Conservation (phyloP, 2,329 filamentous ascomycete genomes). For the Coniochaeta sp. region DNA sequence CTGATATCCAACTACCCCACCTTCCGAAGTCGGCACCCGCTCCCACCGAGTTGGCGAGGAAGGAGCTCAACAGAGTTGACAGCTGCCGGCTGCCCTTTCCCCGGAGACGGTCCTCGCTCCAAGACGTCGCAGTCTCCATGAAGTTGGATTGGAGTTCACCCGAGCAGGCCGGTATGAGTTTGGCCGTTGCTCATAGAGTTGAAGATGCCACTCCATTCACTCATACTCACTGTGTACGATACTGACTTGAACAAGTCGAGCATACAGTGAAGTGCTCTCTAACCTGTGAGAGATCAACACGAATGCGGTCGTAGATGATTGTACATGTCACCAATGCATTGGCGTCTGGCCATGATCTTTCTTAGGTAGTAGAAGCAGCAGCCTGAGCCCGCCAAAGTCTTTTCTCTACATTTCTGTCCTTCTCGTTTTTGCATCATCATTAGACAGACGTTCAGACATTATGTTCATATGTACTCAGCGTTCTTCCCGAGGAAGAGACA, state of each 20-base stretch:
- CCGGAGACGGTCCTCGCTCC: background rate
- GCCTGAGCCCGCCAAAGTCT: background rate
- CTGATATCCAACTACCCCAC: conserved; percentile 17
- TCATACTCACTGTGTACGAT: no score
- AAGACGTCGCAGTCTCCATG: background rate
- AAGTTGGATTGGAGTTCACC: background rate
- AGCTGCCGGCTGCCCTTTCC: background rate
- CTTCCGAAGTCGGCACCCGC: conserved; percentile 27
- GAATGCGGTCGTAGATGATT: background rate
- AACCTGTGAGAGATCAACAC: background rate
- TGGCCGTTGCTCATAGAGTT: no score
- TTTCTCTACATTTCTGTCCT: conserved; percentile 8
- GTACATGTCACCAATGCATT: conserved; percentile 3
- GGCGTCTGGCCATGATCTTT: conserved; percentile 1
- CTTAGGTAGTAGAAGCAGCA: background rate
- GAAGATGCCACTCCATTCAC: no score
- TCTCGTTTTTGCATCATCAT: conserved; percentile 2
- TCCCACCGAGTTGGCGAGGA: background rate
- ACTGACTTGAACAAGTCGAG: background rate
- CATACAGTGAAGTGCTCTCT: background rate
- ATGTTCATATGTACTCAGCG: background rate
- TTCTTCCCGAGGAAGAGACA: conserved; percentile 2
- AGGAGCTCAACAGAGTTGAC: background rate
- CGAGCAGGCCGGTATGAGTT: no score
- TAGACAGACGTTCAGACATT: conserved; percentile 8